A percentile compares a stretch with the other conserved stretches of the same genome.
These are phyloP conservation scores for Phlebiopsis flavidoalba DNA, from an alignment of 768 basidiomycete genomes.

Conservation along the genomic window DNA sequence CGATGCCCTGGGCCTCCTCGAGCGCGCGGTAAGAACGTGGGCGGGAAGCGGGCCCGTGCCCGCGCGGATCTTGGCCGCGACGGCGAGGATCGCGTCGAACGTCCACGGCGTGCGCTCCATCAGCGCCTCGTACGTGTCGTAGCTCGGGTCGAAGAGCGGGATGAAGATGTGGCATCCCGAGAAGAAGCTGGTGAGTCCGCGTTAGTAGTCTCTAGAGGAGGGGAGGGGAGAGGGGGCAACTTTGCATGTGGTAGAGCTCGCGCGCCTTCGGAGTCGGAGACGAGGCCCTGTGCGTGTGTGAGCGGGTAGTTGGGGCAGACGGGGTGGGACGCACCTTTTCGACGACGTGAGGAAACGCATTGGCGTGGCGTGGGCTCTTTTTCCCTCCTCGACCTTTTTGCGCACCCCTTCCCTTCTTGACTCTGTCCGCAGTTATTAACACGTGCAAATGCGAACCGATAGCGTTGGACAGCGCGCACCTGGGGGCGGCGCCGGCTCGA, in stretches of 20 bases:
- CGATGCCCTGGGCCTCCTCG: slow-evolving; percentile 95
- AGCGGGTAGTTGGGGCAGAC: neutral
- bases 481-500: slow-evolving; percentile 55
- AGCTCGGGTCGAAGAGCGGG: slow-evolving; percentile 87
- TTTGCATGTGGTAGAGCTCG: slow-evolving; percentile 88
- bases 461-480: slow-evolving; percentile 32
- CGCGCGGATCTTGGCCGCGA: slow-evolving; percentile 88
- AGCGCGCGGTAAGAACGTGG: slow-evolving; percentile 87
- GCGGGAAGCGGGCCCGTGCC: slow-evolving; percentile 78
- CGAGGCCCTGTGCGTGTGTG: slow-evolving; percentile 57
- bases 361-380: slow-evolving; percentile 78
- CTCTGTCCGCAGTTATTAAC: slow-evolving; percentile 33
- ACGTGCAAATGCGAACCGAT: neutral
- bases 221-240: slow-evolving; percentile 18
- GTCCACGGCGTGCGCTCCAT: slow-evolving; percentile 95
- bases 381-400: slow-evolving; percentile 74
- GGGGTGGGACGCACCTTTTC: slow-evolving; percentile 55
- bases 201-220: slow-evolving; percentile 6
- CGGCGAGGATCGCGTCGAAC: slow-evolving; percentile 88
- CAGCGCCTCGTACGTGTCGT: slow-evolving; percentile 90
- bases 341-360: slow-evolving; percentile 85
- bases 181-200: slow-evolving; percentile 76
- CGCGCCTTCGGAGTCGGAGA: slow-evolving; percentile 81
- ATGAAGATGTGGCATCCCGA: slow-evolving; percentile 96
- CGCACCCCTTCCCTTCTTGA: slow-evolving; percentile 88